These are phyloP conservation scores for Podospora sp. DNA, from an alignment of 495 filamentous ascomycete species.

Conservation along the genomic window DNA sequence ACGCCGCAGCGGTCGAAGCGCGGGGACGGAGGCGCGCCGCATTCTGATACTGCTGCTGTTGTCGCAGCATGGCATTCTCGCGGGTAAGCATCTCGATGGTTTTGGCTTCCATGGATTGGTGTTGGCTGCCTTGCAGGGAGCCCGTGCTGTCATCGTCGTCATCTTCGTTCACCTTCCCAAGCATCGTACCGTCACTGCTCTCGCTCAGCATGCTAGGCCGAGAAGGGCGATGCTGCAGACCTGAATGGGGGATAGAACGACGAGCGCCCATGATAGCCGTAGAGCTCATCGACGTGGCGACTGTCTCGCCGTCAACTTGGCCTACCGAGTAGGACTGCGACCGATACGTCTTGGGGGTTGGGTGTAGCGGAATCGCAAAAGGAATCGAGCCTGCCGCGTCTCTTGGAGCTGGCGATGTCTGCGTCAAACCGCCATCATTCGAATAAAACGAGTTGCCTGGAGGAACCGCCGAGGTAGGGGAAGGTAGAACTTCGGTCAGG, in stretches of 20 bases:
- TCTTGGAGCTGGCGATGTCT: constrained; percentile 47
- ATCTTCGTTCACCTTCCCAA: constrained; percentile 81
- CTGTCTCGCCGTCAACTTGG: constrained; percentile 76
- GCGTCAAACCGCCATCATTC: constrained; percentile 41
- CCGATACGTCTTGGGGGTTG: constrained; percentile 87
- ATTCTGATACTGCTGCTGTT: constrained; percentile 64
- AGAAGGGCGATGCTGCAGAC: constrained; percentile 78
- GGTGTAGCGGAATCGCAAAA: constrained; percentile 87
- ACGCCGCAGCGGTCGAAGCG: constrained; percentile 56
- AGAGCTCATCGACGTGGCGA: constrained; percentile 46
- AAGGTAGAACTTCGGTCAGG: constrained; percentile 74
- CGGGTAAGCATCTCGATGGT: constrained; percentile 72
- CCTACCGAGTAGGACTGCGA: constrained; percentile 98
- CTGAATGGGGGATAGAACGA: constrained; percentile 59
- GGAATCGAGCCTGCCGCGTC: constrained; percentile 60
- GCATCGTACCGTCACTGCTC: constrained; percentile 66
- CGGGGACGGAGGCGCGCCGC: constrained; percentile 63
- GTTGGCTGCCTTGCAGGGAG: constrained; percentile 56
- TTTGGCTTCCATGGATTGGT: constrained; percentile 62
- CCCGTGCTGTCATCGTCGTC: constrained; percentile 69
- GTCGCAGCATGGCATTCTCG: constrained; percentile 72
- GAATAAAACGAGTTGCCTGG: constrained; percentile 51
- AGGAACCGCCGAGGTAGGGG: constrained; percentile 69
- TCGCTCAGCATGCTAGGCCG: constrained; percentile 85
- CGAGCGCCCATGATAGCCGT: constrained; percentile 52